A percentile compares a stretch with the other conserved stretches of the same genome.
Conservation (phyloP, 78 protist species). For the Trichosphaerium sp. region DNA sequence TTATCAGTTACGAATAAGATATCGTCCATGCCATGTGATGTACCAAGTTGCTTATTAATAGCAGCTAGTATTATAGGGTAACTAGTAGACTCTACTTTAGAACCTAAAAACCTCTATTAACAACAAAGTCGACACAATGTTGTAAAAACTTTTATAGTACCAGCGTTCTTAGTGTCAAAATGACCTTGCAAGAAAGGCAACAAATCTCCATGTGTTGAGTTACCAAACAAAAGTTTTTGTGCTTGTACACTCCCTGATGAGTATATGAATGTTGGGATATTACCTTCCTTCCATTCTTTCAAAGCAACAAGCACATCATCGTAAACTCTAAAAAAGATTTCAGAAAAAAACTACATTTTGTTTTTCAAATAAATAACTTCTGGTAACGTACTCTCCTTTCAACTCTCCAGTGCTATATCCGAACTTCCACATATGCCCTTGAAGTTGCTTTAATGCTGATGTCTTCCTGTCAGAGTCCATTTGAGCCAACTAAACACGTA, state of each 20-base stretch:
- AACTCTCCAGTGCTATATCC: conserved; percentile 50
- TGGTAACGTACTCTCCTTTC: conserved; percentile 6
- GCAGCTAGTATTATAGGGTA: conserved; percentile 22
- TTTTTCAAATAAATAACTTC: background rate
- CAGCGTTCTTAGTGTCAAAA: conserved; percentile 58
- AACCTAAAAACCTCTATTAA: too few relatives aligned
- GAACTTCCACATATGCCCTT: conserved; percentile 69
- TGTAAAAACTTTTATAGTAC: background rate
- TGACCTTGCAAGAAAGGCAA: conserved; percentile 33
- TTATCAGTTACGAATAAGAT: conserved; percentile 60
- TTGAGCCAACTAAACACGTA: too few relatives aligned
- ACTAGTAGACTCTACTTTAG: conserved; percentile 13
- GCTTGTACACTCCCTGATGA: conserved; percentile 61
- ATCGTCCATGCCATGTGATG: background rate
- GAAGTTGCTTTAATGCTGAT: conserved; percentile 61
- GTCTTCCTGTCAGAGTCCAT: conserved; percentile 62
- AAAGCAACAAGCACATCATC: conserved; percentile 49
- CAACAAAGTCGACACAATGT: background rate
- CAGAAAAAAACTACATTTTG: too few relatives aligned
- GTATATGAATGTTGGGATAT: conserved; percentile 45
- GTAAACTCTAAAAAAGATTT: conserved; percentile 30
- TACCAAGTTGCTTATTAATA: background rate
- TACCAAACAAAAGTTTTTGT: conserved; percentile 61
- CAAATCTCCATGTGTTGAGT: conserved; percentile 28
- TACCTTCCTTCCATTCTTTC: conserved; percentile 3